These are phyloP conservation scores for Hymenoscyphus linearis DNA, from an alignment of 2,329 filamentous ascomycete species.

Conservation along the genomic window DNA sequence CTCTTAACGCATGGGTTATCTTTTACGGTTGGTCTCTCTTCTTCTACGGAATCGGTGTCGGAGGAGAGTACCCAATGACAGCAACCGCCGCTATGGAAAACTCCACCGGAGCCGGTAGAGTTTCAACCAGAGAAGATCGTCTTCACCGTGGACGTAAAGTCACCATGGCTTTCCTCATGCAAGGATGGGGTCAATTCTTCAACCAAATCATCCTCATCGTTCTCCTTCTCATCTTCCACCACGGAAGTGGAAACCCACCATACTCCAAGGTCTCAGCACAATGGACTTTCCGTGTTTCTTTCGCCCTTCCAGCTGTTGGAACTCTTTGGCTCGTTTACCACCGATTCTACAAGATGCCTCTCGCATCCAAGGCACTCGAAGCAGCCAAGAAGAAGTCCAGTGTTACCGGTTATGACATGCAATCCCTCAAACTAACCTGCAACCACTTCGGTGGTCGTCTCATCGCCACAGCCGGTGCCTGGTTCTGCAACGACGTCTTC, in stretches of 20 bases:
- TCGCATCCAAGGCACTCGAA: slow-evolving; percentile 76
- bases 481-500: slow-evolving; percentile 97
- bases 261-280: slow-evolving; percentile 76
- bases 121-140: slow-evolving; percentile 88
- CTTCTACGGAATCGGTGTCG: slow-evolving; percentile 74
- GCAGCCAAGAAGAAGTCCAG: slow-evolving; percentile 78
- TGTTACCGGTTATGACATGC: slow-evolving; percentile 88
- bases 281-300: slow-evolving; percentile 88
- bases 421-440: slow-evolving; percentile 73
- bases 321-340: slow-evolving; percentile 96
- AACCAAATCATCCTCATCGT: slow-evolving; percentile 90
- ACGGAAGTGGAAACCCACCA: slow-evolving; percentile 50
- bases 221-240: slow-evolving; percentile 82
- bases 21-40: slow-evolving; percentile 95
- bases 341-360: slow-evolving; percentile 90
- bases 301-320: slow-evolving; percentile 83
- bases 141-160: slow-evolving; percentile 94
- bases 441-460: slow-evolving; percentile 81
- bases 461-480: slow-evolving; percentile 78
- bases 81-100: slow-evolving; percentile 94
- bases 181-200: slow-evolving; percentile 94
- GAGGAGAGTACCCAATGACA: slow-evolving; percentile 94
- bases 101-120: slow-evolving; percentile 74
- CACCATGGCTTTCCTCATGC: slow-evolving; percentile 94
- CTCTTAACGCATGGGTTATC: slow-evolving; percentile 89